Base-by-base conservation (phyloP, 192 early-diverging fungal genomes). In the Dissophora globulifera region DNA sequence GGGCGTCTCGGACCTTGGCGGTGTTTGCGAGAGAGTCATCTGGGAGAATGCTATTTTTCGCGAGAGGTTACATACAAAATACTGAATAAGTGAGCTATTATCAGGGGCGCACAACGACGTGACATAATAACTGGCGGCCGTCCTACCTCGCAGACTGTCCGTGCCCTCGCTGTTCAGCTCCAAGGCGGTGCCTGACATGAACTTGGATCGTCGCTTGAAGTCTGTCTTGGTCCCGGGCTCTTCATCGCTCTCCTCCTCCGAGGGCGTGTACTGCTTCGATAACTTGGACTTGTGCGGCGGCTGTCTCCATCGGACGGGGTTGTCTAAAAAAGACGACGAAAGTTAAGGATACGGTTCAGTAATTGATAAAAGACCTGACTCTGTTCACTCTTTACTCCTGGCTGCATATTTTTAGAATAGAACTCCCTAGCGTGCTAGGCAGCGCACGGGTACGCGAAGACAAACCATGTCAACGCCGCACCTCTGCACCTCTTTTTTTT, bases 221-320 rank as follows among this genome's bases (percentile, higher is more conserved):
- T 38, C 32, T 9, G n/a, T n/a, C n/a, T n/a, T n/a, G n/a, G n/a
- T n/a, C n/a, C n/a, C n/a, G n/a, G 31, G 40, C 38, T 67, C 65
- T 30, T 67, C 65, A 51, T 67, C 65, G 27, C 65, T 67, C 26
- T 67, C 71, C 45, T 70, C 68, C 31, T 74, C 70, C 0, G 71
- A 60, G 17, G 71, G 71, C 12, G 62, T 76, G 38, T 76, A 76
- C 27, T 76, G 71, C 57, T 66, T 76, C 12, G 71, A 76, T 23
- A 76, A 32, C 58, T 76, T 76, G 49, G 71, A 76, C 19, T 30
- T 58, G 20, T 76, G 71, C 17, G 63, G 32, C 35, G 70, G 70
- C 25, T 51, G 61, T 43, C 62, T 58, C 70, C 70, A 76, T 16
- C 71, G 55, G 19, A 49, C 58, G 10, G 57, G 67, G 30, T 53